Percentiles rank a stretch among this genome's conserved stretches.
phyloP scores from a whole-genome alignment of 805 yeast genomes.

The Cyberlindnera japonica region DNA sequence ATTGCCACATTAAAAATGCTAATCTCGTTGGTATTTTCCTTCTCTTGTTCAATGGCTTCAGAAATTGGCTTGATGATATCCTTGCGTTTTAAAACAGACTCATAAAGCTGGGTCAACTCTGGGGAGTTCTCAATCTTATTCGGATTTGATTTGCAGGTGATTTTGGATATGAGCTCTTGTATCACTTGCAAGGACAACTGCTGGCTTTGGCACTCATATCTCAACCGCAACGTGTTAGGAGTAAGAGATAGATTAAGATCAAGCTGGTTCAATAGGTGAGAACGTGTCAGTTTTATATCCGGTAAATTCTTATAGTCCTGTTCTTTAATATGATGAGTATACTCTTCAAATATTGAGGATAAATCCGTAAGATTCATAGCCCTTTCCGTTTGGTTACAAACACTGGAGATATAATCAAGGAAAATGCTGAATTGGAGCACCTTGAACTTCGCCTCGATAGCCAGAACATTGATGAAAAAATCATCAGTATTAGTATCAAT shows the following conservation, averaged over 20 bases:
- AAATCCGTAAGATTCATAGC: slow-evolving; percentile 2
- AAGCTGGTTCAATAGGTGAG: background rate
- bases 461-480: slow-evolving; percentile 5
- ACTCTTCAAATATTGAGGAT: slow-evolving; percentile 1
- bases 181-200: background rate
- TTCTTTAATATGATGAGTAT: slow-evolving; percentile 13
- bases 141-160: slow-evolving; percentile 1
- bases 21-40: slow-evolving; percentile 4
- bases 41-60: background rate
- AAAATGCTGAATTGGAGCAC: slow-evolving; percentile 4
- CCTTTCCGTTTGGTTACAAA: no score
- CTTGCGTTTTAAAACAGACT: slow-evolving; percentile 1
- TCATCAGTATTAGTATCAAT: slow-evolving; percentile 3
- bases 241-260: background rate
- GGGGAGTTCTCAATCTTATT: slow-evolving; percentile 1
- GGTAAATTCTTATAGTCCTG: slow-evolving; percentile 11
- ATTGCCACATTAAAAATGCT: background rate
- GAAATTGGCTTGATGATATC: background rate
- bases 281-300: background rate
- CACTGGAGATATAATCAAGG: slow-evolving; percentile 1
- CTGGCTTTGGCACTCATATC: background rate
- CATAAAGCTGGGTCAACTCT: slow-evolving; percentile 8
- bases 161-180: background rate
- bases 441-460: background rate
- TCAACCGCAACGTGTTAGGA: background rate